phyloP scores from a whole-genome alignment of 192 early-diverging fungal species.

The Phycomyces nitens region DNA sequence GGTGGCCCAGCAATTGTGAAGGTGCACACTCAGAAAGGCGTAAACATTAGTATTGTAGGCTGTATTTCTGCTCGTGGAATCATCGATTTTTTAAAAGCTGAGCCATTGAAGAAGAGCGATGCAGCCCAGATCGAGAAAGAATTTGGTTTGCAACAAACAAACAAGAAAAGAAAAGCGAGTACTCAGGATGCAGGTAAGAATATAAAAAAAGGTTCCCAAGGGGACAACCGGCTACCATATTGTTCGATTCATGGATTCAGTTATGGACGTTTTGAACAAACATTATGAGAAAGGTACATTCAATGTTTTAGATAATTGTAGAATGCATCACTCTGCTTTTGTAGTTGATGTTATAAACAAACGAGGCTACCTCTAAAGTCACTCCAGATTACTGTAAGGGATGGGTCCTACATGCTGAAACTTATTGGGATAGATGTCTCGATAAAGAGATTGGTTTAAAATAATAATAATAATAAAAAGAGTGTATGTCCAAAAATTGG shows the following conservation, averaged over 20 bases:
- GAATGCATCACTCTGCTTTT: constrained; percentile 10
- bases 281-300: constrained; percentile 16
- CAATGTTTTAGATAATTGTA: constrained; percentile 22
- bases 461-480: no score
- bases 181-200: neutral
- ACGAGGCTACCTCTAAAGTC: constrained; percentile 14
- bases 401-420: constrained; percentile 2
- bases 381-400: constrained; percentile 17
- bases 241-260: neutral
- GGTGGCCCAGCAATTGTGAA: constrained; percentile 5
- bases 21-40: constrained; percentile 1
- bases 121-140: constrained; percentile 3
- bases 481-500: no score
- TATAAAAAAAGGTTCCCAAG: neutral
- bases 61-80: constrained; percentile 4
- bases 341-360: constrained; percentile 3
- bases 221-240: neutral
- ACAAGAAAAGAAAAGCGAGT: neutral
- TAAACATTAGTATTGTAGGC: neutral
- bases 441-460: no score
- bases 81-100: constrained; percentile 3
- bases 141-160: constrained; percentile 5
- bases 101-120: constrained; percentile 6
- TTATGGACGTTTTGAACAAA: constrained; percentile 12
- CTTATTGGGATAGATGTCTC: no score